Percentiles rank a stretch among this genome's conserved stretches.
These are phyloP conservation scores for Trichoderma sp. DNA, from an alignment of 2,329 filamentous ascomycete species.

Conservation along the genomic window DNA sequence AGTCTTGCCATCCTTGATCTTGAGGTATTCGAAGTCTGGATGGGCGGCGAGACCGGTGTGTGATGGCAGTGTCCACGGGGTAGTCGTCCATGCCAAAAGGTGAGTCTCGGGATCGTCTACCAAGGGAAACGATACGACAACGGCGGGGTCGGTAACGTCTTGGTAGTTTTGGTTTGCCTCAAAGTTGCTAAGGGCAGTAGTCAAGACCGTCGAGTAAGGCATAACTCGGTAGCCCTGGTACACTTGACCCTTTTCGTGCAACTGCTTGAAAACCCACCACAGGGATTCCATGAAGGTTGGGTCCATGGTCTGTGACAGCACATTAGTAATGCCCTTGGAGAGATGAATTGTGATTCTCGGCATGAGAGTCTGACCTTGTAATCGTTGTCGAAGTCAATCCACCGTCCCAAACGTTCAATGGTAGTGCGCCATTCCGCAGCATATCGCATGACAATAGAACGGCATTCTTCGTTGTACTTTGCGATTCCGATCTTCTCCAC, in stretches of 20 bases:
- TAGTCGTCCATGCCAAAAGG: slow-evolving; percentile 86
- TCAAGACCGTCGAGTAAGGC: slow-evolving; percentile 90
- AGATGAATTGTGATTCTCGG: no score
- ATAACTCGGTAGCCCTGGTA: slow-evolving; percentile 91
- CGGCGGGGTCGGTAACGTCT: slow-evolving; percentile 84
- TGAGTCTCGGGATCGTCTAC: slow-evolving; percentile 70
- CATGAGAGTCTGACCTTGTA: slow-evolving; percentile 64
- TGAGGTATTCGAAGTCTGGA: slow-evolving; percentile 81
- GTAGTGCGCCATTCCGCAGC: slow-evolving; percentile 83
- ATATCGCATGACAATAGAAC: slow-evolving; percentile 90
- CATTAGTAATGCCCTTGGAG: neutral
- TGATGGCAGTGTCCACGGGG: slow-evolving; percentile 79
- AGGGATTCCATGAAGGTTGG: slow-evolving; percentile 91
- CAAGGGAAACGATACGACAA: slow-evolving; percentile 85
- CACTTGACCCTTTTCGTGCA: slow-evolving; percentile 84
- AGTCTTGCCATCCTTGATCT: slow-evolving; percentile 78
- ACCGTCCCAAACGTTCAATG: slow-evolving; percentile 83
- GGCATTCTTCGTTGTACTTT: slow-evolving; percentile 89
- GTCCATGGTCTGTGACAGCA: slow-evolving; percentile 71
- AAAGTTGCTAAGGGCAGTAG: slow-evolving; percentile 87
- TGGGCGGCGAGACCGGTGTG: slow-evolving; percentile 75
- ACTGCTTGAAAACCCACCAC: slow-evolving; percentile 96
- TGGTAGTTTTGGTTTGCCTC: slow-evolving; percentile 95
- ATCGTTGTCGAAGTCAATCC: slow-evolving; percentile 98
- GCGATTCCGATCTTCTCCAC: slow-evolving; percentile 82